Evolutionary conservation across 345 rosid genomes (phyloP).

Genomic region (Salix brachista): DNA sequence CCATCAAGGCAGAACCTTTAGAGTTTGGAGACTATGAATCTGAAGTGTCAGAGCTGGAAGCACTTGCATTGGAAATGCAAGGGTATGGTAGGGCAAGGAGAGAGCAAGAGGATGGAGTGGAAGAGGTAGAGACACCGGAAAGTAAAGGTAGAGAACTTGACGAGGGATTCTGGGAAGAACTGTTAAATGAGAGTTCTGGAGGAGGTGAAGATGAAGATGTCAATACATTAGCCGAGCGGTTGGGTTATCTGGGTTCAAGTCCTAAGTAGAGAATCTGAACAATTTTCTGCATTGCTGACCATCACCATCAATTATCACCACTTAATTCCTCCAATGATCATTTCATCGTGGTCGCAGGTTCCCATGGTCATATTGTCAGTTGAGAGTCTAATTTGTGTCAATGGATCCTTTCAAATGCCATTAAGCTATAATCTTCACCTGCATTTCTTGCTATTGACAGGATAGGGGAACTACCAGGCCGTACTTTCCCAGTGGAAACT

Average conservation of each 20-base stretch:
- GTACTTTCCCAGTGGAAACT: constrained; percentile 16
- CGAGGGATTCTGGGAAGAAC: constrained; percentile 55
- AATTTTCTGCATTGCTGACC: background rate
- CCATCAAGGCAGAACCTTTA: constrained; percentile 45
- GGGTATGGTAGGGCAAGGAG: constrained; percentile 42
- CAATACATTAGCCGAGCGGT: constrained; percentile 36
- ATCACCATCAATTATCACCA: background rate
- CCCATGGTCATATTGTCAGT: background rate
- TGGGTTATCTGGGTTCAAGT: constrained; percentile 51
- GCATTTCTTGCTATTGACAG: constrained; percentile 35
- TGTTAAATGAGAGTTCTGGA: constrained; percentile 26
- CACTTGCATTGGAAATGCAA: constrained; percentile 82
- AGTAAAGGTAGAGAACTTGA: constrained; percentile 31
- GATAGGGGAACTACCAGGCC: constrained; percentile 23
- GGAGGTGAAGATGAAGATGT: constrained; percentile 46
- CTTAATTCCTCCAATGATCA: background rate
- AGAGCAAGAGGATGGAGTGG: constrained; percentile 23
- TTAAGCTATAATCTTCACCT: constrained; percentile 21
- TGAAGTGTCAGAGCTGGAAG: constrained; percentile 73
- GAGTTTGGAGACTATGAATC: constrained; percentile 35
- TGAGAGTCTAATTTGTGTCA: background rate
- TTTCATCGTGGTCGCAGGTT: constrained; percentile 6
- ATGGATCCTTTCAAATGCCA: constrained; percentile 4
- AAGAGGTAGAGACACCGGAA: constrained; percentile 22
- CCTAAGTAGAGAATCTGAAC: constrained; percentile 8